Base-by-base conservation (phyloP, 495 filamentous ascomycete genomes). In the Polyplosphaeria fusca region DNA sequence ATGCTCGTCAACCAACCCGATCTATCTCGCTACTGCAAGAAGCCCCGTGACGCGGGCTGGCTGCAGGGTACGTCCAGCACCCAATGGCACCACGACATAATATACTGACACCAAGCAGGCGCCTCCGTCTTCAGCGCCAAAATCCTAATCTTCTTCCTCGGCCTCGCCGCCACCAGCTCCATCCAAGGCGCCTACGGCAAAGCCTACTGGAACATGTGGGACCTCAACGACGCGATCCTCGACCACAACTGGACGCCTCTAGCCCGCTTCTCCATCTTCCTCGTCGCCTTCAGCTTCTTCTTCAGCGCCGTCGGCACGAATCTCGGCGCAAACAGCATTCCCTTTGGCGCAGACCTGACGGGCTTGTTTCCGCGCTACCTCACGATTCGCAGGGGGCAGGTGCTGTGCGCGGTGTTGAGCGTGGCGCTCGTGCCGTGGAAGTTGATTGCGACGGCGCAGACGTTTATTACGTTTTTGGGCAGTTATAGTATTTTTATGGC, bases 401-500 rank as follows among this genome's bases (percentile, higher is more conserved):
- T 68, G 47, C 65, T 72, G 23, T 67, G 64, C 37, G 67, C 67
- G 4, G 52, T 70, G 25, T 52, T 71, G 25, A 69, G 67, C 20
- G 66, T 64, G 38, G 70, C 70, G 0, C 61, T 71, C 46, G 68
- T 65, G 40, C 70, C 70, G 3, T 73, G 71, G 71, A 67, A 71
- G 43, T 56, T 71, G 12, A 57, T 71, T 9, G 56, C 63, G 19
- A 61, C 55, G 1, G 69, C 71, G 25, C 47, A 61, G 9, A 67
- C 61, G 35, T 73, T 73, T 53, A 61, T 71, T 28, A 68, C 60
- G 2, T 71, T 67, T 51, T 61, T 73, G 9, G 65, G 66, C 24
- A 69, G 68, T 27, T 73, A 73, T 54, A 65, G 66, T 19, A 48
- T 55, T 23, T 73, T 73, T 55, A 56, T 73, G 7, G 69, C 66